Percentiles rank a stretch among this genome's conserved stretches.
Evolutionary conservation across 2,329 filamentous ascomycete genomes (phyloP).

Genomic region (Pseudogymnoascus sp.): DNA sequence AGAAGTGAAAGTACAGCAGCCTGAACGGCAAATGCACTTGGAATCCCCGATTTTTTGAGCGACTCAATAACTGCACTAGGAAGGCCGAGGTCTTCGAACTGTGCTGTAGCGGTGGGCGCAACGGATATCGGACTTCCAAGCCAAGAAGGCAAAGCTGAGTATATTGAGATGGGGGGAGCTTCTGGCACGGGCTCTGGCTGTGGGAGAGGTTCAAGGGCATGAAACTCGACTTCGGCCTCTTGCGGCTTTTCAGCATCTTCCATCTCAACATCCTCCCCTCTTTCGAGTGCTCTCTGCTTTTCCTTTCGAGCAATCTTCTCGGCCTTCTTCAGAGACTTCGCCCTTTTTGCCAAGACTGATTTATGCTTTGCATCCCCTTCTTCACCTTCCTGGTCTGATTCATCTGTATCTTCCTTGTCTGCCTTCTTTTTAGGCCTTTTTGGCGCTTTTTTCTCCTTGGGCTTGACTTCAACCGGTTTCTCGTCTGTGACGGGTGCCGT

Average conservation of each 20-base stretch:
- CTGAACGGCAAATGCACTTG: conserved; percentile 71
- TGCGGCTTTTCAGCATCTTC: conserved; percentile 26
- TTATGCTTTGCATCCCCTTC: conserved; percentile 33
- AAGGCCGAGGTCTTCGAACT: conserved; percentile 62
- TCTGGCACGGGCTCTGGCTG: conserved; percentile 62
- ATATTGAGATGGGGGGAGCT: conserved; percentile 54
- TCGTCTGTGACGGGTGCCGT: not conserved
- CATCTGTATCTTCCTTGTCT: conserved; percentile 19
- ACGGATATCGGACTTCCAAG: conserved; percentile 68
- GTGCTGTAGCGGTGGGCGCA: conserved; percentile 48
- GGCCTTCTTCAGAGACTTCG: conserved; percentile 47
- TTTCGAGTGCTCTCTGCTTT: conserved; percentile 27
- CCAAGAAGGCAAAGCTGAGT: conserved; percentile 76
- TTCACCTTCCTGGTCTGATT: not conserved
- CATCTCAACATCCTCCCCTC: conserved; percentile 26
- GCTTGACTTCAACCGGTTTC: conserved; percentile 19
- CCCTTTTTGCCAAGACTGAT: conserved; percentile 47
- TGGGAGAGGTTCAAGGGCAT: conserved; percentile 74
- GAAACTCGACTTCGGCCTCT: conserved; percentile 40
- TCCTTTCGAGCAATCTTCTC: conserved; percentile 34
- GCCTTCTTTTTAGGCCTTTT: conserved; percentile 14
- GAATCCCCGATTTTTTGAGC: conserved; percentile 63
- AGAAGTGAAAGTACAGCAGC: conserved; percentile 74
- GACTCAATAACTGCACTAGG: conserved; percentile 51
- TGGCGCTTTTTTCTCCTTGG: conserved; percentile 16